Evolutionary conservation across 1,284 basidiomycete species (phyloP).

Genomic region (Phellopilus nigrolimitatus): DNA sequence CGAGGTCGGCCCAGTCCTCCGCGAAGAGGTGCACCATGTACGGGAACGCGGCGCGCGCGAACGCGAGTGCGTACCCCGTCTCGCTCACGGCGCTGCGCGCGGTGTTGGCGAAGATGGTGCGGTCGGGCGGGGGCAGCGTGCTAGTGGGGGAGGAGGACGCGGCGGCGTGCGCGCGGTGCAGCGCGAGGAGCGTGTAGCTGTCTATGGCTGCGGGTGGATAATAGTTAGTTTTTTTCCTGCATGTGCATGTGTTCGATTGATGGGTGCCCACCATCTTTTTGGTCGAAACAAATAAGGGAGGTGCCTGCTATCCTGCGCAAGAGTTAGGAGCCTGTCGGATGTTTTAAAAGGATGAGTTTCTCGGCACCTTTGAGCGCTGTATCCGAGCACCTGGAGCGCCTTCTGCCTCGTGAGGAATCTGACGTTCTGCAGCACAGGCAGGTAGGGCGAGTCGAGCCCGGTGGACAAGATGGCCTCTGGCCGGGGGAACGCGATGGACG

Average conservation of each 20-base stretch:
- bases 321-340: background rate
- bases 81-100: slow-evolving; percentile 51
- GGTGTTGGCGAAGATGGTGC: slow-evolving; percentile 67
- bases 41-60: slow-evolving; percentile 69
- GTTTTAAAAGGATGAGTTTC: background rate
- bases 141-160: slow-evolving; percentile 43
- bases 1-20: slow-evolving; percentile 75
- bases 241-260: no score
- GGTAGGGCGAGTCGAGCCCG: slow-evolving; percentile 29
- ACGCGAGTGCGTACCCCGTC: slow-evolving; percentile 58
- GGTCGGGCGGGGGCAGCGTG: slow-evolving; percentile 55
- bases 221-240: no score
- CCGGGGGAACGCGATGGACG: slow-evolving; percentile 39
- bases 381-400: slow-evolving; percentile 48
- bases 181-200: slow-evolving; percentile 69
- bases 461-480: slow-evolving; percentile 48
- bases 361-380: slow-evolving; percentile 35
- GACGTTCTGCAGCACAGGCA: slow-evolving; percentile 61
- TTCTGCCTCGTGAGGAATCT: slow-evolving; percentile 51
- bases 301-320: slow-evolving; percentile 8
- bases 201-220: slow-evolving; percentile 35
- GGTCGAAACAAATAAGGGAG: slow-evolving; percentile 15
- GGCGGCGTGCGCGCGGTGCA: slow-evolving; percentile 75
- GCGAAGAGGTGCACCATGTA: slow-evolving; percentile 60
- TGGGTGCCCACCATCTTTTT: no score